These are phyloP conservation scores for Neurospora hispaniola DNA, from an alignment of 495 filamentous ascomycete genomes.

Conservation along the genomic window DNA sequence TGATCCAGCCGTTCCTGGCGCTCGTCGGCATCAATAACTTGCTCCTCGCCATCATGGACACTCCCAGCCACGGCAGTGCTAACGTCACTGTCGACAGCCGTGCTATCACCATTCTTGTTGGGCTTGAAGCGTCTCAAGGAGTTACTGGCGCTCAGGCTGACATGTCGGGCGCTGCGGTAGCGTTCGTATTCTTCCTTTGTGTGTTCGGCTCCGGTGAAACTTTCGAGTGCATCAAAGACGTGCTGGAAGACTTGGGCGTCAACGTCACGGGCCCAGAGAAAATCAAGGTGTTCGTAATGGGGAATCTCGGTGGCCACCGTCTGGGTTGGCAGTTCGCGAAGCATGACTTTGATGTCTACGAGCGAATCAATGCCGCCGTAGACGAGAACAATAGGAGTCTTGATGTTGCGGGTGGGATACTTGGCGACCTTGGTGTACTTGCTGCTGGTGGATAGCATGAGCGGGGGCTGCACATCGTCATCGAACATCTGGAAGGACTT, in stretches of 20 bases:
- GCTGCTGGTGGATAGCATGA: constrained; percentile 31
- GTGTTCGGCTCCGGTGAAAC: constrained; percentile 43
- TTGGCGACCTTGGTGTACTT: constrained; percentile 76
- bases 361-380: constrained; percentile 91
- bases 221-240: constrained; percentile 77
- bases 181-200: constrained; percentile 41
- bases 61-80: constrained; percentile 20
- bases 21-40: background rate
- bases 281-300: constrained; percentile 94
- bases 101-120: constrained; percentile 8
- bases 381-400: constrained; percentile 83
- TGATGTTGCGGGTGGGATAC: constrained; percentile 94
- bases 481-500: constrained; percentile 97
- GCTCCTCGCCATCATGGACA: constrained; percentile 6
- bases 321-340: constrained; percentile 71
- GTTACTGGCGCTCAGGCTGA: constrained; percentile 20
- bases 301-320: constrained; percentile 75
- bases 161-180: constrained; percentile 28
- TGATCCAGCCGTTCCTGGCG: background rate
- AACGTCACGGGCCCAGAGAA: constrained; percentile 88
- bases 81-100: constrained; percentile 23
- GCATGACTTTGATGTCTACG: constrained; percentile 90
- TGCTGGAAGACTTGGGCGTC: constrained; percentile 77
- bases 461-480: constrained; percentile 62
- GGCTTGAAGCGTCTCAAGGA: constrained; percentile 17